Base-by-base conservation (phyloP, 2,329 filamentous ascomycete genomes). In the Fusarium sp. region DNA sequence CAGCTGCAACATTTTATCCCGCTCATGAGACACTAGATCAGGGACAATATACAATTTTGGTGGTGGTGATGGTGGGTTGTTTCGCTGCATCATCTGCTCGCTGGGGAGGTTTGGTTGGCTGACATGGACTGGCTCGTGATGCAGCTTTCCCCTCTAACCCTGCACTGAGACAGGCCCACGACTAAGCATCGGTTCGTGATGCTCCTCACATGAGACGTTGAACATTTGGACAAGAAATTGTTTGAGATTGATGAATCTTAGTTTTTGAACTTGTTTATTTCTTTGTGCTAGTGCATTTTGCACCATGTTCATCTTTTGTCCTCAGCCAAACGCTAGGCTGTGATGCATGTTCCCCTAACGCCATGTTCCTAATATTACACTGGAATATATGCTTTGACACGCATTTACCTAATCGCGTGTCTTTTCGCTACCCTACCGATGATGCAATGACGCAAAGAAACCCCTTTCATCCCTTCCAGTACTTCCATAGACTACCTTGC, bases 171-270 rank as follows among this genome's bases (percentile, higher is more conserved):
- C 68, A 64, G 18, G 14, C 24, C 42, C 40, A 29, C 29, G 49
- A 47, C 68, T 57, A 60, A 59, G 43, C 38, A 63, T 42, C 49
- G 57, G 65, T 72, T 72, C 69, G 69, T 72, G 69, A 72, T 62
- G 53, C 34, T 15, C 43, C 61, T 72, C 69, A 72, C 69, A 72
- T 72, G 69, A 66, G 69, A 72, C 68, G 65, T 43, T 64, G 43
- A 34, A 25, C 54, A 66, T 59, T 69, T 30, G 44, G 34, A 9
- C 3, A 32, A 30, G 22, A 20, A 24, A 20, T 44, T 59, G 38
- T 59, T 70, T 59, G 50, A 49, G 20, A 38, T 47, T 61, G 30
- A 24, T 47, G 43, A 25, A 45, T 49, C 52, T 59, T 60, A 38
- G 24, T 46, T 27, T 43, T 32, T 25, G 5, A 44, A 40, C 20